A percentile compares a stretch with the other conserved stretches of the same genome.
phyloP scores from a whole-genome alignment of 805 yeast genomes.

The Danielia oregonensis region DNA sequence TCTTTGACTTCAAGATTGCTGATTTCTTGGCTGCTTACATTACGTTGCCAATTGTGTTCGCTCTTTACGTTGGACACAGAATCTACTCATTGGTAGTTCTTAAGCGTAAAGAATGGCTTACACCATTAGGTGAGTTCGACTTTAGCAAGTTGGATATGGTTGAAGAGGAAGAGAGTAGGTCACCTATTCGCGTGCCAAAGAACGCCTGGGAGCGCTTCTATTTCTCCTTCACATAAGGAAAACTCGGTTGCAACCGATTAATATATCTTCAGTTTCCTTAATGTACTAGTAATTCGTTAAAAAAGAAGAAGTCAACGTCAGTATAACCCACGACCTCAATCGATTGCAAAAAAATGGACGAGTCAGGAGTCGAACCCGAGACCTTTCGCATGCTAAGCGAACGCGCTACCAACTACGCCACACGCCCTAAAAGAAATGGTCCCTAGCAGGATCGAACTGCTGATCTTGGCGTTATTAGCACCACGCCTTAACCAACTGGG shows the following conservation, averaged over 20 bases:
- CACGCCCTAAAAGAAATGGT: conserved; percentile 63
- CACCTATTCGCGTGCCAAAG: conserved; percentile 35
- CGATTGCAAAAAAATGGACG: conserved; percentile 46
- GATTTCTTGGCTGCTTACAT: conserved; percentile 73
- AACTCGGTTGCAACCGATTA: too few relatives aligned
- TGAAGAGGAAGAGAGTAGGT: conserved; percentile 48
- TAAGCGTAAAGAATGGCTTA: conserved; percentile 34
- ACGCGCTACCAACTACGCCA: conserved; percentile 86
- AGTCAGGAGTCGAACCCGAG: conserved; percentile 77
- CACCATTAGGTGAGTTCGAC: conserved; percentile 57
- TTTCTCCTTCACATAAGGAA: conserved; percentile 44
- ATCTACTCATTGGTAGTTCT: conserved; percentile 31
- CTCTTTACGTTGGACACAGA: conserved; percentile 58
- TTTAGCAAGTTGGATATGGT: conserved; percentile 56
- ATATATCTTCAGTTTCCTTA: too few relatives aligned
- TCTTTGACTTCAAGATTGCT: conserved; percentile 51
- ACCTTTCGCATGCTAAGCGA: conserved; percentile 79
- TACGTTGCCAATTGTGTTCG: conserved; percentile 54
- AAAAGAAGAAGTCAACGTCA: too few relatives aligned
- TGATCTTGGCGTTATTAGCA: conserved; percentile 57
- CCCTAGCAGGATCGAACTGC: conserved; percentile 90
- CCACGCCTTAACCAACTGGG: conserved; percentile 55
- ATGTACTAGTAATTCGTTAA: too few relatives aligned
- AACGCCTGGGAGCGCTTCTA: conserved; percentile 43
- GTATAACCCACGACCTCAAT: not conserved